A percentile compares a stretch with the other conserved stretches of the same genome.
Conservation (phyloP, 106 monocot genomes). For the Phalaenopsis equestris region DNA sequence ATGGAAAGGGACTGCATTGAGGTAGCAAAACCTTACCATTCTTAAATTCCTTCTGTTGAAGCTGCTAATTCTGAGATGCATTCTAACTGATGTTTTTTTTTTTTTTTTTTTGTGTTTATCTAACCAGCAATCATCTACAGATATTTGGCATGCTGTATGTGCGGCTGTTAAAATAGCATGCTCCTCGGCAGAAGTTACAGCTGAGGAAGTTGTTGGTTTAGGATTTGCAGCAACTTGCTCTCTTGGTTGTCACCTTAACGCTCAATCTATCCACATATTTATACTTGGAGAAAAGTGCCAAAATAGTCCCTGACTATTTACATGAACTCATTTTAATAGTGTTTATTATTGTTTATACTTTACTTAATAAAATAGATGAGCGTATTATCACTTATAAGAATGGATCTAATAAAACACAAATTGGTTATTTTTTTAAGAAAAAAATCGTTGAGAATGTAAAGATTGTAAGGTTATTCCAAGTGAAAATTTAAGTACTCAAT, state of each 20-base stretch:
- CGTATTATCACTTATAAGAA: no score
- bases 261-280: neutral
- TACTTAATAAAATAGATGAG: no score
- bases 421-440: no score
- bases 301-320: no score
- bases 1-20: constrained; percentile 79
- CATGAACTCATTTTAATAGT: no score
- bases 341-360: no score
- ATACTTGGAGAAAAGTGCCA: neutral
- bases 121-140: constrained; percentile 94
- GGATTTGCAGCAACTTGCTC: constrained; percentile 98
- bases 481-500: no score
- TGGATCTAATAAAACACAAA: no score
- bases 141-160: constrained; percentile 94
- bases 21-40: constrained; percentile 27
- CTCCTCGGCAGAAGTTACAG: constrained; percentile 34
- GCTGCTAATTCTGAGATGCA: neutral
- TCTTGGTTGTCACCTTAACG: constrained; percentile 48
- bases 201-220: constrained; percentile 61
- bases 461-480: no score
- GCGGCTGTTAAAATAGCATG: constrained; percentile 82
- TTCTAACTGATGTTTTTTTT: neutral
- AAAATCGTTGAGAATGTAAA: no score
- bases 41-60: neutral
- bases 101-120: constrained; percentile 7